Percentiles rank a stretch among this genome's conserved stretches.
Evolutionary conservation across 345 rosid species (phyloP).

Genomic region (Heritiera littoralis): DNA sequence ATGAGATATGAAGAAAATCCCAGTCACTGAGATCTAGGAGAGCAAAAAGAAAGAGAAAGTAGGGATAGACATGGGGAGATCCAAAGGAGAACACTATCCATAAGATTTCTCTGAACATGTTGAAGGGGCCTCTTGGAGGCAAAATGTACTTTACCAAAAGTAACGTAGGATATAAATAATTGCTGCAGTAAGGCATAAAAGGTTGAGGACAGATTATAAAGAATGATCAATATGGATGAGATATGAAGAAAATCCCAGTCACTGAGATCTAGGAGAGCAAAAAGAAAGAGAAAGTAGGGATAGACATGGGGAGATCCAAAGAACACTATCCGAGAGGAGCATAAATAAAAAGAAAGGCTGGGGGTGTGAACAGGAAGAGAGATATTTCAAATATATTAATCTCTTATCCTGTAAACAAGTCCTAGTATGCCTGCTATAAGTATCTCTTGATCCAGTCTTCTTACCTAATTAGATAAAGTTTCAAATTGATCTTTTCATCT

Average conservation of each 20-base stretch:
- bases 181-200: background rate
- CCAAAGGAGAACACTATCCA: background rate
- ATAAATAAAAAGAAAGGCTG: background rate
- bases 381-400: background rate
- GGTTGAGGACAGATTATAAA: background rate
- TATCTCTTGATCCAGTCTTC: background rate
- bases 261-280: background rate
- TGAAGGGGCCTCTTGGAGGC: background rate
- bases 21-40: background rate
- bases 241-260: slow-evolving; percentile 13
- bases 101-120: background rate
- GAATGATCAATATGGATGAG: background rate
- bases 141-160: background rate
- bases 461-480: background rate
- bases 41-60: slow-evolving; percentile 6
- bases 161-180: background rate
- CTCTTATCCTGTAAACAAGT: background rate
- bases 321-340: background rate
- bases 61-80: background rate
- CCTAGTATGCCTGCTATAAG: background rate
- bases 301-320: background rate
- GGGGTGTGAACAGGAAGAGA: slow-evolving; percentile 1
- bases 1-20: slow-evolving; percentile 4
- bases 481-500: slow-evolving; percentile 6
- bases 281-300: slow-evolving; percentile 13